Evolutionary conservation across 371 early-diverging fungal species (phyloP), one percentile per base, ranked within the genome.

Genomic region (Lichtheimia ramosa): DNA sequence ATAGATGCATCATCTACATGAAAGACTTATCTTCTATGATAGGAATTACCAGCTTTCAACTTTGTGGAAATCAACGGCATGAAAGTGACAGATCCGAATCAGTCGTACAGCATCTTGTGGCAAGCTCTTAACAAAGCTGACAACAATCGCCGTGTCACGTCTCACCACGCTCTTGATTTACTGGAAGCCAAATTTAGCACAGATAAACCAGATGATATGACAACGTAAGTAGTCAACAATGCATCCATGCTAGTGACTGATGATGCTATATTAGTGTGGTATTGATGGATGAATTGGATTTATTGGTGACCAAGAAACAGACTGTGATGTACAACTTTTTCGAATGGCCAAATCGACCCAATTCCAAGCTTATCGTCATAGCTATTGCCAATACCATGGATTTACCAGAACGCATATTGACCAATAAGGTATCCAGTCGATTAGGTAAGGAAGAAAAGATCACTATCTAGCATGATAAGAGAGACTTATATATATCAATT

Each of bases 341-440:
- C 63, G 96, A 99, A 57, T 96, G 99, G 94, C 97, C 99, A 1
- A 94, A 90, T 58, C 79, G 89, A 48, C 82, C 86, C 2, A 74
- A 89, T 53, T 92, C 96, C 3, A 77, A 89, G 50, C 72, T 99
- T 14, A 87, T 98, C 57, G 91, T 99, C 0, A 83, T 99, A 18
- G 96, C 97, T 0, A 92, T 99, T 49, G 99, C 99, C 24, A 99
- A 99, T 68, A 99, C 99, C 0, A 97, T 99, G 94, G 97, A 99
- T 70, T 77, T 99, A 24, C 99, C 99, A 0, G 99, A 99, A 66
- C 86, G 96, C 51, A 83, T 94, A 76, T 84, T 97, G 50, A 83
- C 87, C n/a, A 92, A 93, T 66, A 95, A 95, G 64, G 86, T 98
- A 39, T 92, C 97, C 4, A 95, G 96, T 73, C 83, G 99, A 10